These are phyloP conservation scores for Chrysanthemum makinoi DNA, from an alignment of 129 eudicot genomes.

Conservation along the genomic window DNA sequence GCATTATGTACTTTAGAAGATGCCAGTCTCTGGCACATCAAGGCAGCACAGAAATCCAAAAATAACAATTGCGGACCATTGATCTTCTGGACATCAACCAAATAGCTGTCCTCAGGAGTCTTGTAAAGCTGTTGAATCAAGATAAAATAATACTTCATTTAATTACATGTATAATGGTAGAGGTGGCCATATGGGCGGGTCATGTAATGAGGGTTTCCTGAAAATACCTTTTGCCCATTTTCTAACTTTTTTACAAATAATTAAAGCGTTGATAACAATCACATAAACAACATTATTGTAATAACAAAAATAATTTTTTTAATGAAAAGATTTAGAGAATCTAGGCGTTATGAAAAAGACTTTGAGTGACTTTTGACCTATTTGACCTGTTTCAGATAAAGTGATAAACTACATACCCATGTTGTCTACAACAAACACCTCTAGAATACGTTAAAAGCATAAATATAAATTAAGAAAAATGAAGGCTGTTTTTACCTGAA, in stretches of 20 bases:
- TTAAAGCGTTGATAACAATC: too few relatives aligned
- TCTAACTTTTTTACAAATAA: too few relatives aligned
- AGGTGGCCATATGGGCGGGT: too few relatives aligned
- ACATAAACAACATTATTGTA: too few relatives aligned
- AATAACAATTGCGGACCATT: slow-evolving; percentile 66
- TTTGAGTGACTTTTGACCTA: background rate
- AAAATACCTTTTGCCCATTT: too few relatives aligned
- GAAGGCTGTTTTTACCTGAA: slow-evolving; percentile 51
- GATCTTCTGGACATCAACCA: slow-evolving; percentile 72
- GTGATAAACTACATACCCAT: background rate
- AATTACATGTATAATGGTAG: background rate
- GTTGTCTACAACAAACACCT: background rate
- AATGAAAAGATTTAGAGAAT: too few relatives aligned
- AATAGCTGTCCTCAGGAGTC: slow-evolving; percentile 55
- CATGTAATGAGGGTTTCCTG: too few relatives aligned
- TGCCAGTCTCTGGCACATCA: slow-evolving; percentile 30
- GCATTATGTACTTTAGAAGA: slow-evolving; percentile 30
- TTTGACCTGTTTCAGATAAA: background rate
- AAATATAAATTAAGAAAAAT: background rate
- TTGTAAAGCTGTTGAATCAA: slow-evolving; percentile 60
- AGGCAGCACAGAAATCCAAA: slow-evolving; percentile 64
- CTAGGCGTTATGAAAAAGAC: too few relatives aligned
- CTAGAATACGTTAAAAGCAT: background rate
- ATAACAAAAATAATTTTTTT: too few relatives aligned
- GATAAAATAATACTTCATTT: background rate